These are phyloP conservation scores for Pythium dissotocum DNA, from an alignment of 352 stramenopile genomes.

Conservation along the genomic window DNA sequence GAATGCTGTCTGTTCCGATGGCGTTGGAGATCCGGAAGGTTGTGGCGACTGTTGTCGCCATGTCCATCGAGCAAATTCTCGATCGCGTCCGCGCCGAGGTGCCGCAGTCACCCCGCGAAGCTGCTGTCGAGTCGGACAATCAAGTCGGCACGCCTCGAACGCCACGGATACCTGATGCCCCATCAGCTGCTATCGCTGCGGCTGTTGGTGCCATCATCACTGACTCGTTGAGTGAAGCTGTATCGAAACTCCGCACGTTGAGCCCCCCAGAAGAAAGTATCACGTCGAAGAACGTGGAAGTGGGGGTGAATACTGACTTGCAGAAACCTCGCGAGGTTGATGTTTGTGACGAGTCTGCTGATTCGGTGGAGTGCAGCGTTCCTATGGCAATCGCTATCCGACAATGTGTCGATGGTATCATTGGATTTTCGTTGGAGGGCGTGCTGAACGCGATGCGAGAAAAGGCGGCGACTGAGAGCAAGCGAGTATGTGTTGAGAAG, in stretches of 20 bases:
- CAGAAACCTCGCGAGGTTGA: too few relatives aligned
- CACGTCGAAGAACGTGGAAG: not conserved
- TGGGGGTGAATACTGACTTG: not conserved
- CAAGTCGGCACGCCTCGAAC: constrained; percentile 11
- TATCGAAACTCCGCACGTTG: constrained; percentile 12
- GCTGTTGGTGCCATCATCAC: constrained; percentile 7
- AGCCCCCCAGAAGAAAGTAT: not conserved
- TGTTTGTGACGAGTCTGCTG: not conserved
- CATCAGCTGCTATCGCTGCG: not conserved
- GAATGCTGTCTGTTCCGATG: constrained; percentile 24
- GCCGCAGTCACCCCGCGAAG: not conserved
- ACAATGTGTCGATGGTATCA: constrained; percentile 41
- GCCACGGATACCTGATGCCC: not conserved
- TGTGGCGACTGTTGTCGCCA: constrained; percentile 24
- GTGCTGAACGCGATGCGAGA: constrained; percentile 31
- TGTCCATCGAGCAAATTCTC: constrained; percentile 32
- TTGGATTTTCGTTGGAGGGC: constrained; percentile 36
- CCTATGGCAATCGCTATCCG: constrained; percentile 39
- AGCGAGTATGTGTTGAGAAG: not conserved
- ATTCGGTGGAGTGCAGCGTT: constrained; percentile 21
- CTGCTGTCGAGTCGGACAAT: not conserved
- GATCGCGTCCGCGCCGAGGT: constrained; percentile 13
- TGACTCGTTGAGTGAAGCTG: constrained; percentile 12
- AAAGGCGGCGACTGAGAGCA: not conserved
- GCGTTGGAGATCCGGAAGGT: constrained; percentile 32